A percentile compares a stretch with the other conserved stretches of the same genome.
These are phyloP conservation scores for Astrephomene gubernaculifera DNA, from an alignment of 139 green algal genomes.

Conservation along the genomic window DNA sequence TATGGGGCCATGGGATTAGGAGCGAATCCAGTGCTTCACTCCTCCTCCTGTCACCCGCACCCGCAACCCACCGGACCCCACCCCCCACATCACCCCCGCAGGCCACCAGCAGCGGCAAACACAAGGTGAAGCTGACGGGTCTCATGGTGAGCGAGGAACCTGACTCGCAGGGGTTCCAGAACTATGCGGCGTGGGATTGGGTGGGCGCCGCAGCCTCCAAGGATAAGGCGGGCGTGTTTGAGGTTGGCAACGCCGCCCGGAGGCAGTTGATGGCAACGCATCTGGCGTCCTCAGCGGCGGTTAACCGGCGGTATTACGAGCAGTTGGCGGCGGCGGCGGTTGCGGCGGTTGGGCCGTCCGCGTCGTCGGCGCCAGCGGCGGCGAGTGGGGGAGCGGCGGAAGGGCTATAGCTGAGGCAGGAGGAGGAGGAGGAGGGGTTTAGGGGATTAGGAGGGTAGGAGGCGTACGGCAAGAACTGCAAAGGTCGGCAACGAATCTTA, in stretches of 20 bases:
- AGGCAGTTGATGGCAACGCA: background rate
- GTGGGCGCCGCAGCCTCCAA: background rate
- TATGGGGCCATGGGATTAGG: too few relatives aligned
- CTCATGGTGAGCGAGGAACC: constrained; percentile 51
- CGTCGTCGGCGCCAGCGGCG: too few relatives aligned
- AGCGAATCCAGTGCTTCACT: background rate
- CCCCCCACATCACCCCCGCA: too few relatives aligned
- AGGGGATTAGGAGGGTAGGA: background rate
- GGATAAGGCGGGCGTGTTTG: constrained; percentile 21
- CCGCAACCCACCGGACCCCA: too few relatives aligned
- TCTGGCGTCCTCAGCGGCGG: background rate
- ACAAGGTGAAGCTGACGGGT: constrained; percentile 51
- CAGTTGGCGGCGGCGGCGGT: background rate
- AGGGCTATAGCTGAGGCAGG: background rate
- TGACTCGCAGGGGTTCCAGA: background rate
- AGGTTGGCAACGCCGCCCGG: constrained; percentile 22
- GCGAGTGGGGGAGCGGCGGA: too few relatives aligned
- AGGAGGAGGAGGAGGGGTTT: background rate
- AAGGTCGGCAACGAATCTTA: too few relatives aligned
- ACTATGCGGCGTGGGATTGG: constrained; percentile 40
- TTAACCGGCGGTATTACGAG: constrained; percentile 1
- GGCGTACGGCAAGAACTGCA: too few relatives aligned
- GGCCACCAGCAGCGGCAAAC: constrained; percentile 6
- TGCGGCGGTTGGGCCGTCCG: too few relatives aligned
- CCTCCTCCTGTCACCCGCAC: background rate